Evolutionary conservation across 768 basidiomycete genomes (phyloP), one percentile per base, ranked within the genome.

Genomic region (Zangia roseola): DNA sequence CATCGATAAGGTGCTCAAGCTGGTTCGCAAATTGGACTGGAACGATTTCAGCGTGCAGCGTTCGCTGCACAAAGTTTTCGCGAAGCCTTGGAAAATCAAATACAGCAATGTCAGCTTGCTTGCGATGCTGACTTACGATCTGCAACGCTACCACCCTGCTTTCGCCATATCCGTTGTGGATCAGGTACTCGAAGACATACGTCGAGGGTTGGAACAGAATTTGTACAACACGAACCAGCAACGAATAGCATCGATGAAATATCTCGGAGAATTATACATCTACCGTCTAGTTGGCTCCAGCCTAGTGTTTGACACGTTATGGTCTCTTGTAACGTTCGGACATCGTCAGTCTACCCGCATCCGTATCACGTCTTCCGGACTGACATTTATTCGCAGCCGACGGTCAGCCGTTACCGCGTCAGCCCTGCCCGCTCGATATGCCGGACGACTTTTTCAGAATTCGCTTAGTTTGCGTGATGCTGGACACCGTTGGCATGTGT

Each of bases 51-150:
- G 69, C 20, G 62, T 88, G 25, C 78, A 79, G 33, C 76, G 76
- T 23, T 80, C 79, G 20, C 74, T 98, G 7, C 84, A 87, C 71
- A 90, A 91, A 63, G 82, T 91, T 34, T 99, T 99, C 72, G 91
- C 90, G n/a, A 95, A 97, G 61, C 89, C 95, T 3, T 97, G 95
- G 94, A 98, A 98, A 66, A 81, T 97, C 71, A 95, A 93, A 61
- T 98, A 87, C 63, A 78, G 85, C 50, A 95, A 91, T 61, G 82
- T 99, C 58, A 80, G 85, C 47, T 76, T 97, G 24, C 74, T 98
- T 42, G 94, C 97, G 10, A 95, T 97, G 82, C 74, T 98, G 50
- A 88, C 94, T 3, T 94, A 94, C 61, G 97, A 98, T 63, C 75
- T 99, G 38, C 91, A 94, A 63, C 81, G 92, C 23, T 97, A 95